Evolutionary conservation across 2,329 filamentous ascomycete species (phyloP).

Genomic region (Cladosporium cucumerinum): DNA sequence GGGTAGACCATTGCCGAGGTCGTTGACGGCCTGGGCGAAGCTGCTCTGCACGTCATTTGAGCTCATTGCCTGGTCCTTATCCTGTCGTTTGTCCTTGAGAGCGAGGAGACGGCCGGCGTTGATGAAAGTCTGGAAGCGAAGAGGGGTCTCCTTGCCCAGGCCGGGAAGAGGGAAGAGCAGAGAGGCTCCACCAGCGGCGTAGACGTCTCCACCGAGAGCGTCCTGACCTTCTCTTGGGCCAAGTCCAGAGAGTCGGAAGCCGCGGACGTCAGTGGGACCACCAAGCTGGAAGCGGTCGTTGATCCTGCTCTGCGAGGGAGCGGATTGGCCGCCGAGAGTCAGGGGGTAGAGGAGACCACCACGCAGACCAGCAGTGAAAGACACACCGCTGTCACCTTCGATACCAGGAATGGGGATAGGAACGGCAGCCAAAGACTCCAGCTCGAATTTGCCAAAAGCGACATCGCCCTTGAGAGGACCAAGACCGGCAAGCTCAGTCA

Average conservation of each 20-base stretch:
- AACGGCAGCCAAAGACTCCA: constrained; percentile 74
- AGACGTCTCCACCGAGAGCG: constrained; percentile 86
- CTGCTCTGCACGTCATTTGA: constrained; percentile 52
- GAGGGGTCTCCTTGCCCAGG: constrained; percentile 74
- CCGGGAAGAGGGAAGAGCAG: constrained; percentile 81
- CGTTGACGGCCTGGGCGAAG: constrained; percentile 61
- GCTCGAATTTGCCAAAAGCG: constrained; percentile 87
- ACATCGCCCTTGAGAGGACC: constrained; percentile 84
- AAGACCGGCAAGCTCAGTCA: constrained; percentile 81
- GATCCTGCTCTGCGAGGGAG: constrained; percentile 68
- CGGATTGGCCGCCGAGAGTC: constrained; percentile 55
- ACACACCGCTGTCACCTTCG: constrained; percentile 70
- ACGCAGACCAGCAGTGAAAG: constrained; percentile 76
- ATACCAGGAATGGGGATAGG: constrained; percentile 69
- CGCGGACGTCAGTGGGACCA: constrained; percentile 89
- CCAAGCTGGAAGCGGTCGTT: constrained; percentile 96
- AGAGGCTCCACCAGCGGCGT: constrained; percentile 83
- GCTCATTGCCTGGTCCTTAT: constrained; percentile 47
- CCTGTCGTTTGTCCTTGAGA: constrained; percentile 51
- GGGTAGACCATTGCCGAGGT: constrained; percentile 72
- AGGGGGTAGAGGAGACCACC: constrained; percentile 82
- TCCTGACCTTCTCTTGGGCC: constrained; percentile 84
- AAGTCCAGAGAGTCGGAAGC: constrained; percentile 84
- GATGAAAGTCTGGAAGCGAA: constrained; percentile 85
- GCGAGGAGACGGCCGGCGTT: constrained; percentile 85